Conservation (phyloP, 192 early-diverging fungal species). For the Gaertneriomyces sp. region DNA sequence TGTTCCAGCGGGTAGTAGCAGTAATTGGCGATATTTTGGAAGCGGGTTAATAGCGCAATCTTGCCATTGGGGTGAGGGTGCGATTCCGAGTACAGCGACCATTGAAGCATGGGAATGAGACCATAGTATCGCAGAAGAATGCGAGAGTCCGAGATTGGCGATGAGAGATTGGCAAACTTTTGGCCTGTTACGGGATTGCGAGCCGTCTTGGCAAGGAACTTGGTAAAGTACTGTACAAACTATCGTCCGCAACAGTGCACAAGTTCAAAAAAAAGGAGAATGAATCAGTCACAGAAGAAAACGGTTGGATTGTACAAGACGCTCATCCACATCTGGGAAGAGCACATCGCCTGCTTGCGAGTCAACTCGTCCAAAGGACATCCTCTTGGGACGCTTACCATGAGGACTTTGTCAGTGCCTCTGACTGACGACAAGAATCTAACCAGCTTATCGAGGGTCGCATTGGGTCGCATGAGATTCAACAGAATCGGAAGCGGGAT, state of each 20-base stretch:
- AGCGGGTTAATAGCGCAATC: constrained; percentile 67
- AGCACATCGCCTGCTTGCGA: no score
- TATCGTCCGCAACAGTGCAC: no score
- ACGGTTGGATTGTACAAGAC: no score
- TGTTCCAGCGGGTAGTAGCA: constrained; percentile 97
- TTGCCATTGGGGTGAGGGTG: constrained; percentile 62
- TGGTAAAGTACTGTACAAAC: no score
- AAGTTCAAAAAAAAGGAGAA: no score
- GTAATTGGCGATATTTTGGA: constrained; percentile 83
- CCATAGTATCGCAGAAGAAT: constrained; percentile 75
- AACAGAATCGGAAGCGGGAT: background rate
- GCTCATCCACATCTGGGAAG: no score
- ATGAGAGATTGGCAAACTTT: constrained; percentile 66
- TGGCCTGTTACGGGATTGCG: no score
- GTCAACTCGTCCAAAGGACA: no score
- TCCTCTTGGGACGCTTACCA: constrained; percentile 34
- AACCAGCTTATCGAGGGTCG: constrained; percentile 51
- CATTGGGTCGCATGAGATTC: constrained; percentile 23
- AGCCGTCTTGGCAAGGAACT: no score
- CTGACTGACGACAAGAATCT: constrained; percentile 47
- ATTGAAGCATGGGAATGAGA: constrained; percentile 84
- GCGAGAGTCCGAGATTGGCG: constrained; percentile 87
- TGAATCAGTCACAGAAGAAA: no score
- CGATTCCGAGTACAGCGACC: constrained; percentile 69
- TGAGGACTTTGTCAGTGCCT: constrained; percentile 70